Conservation (phyloP, 805 yeast species). For the Teunomyces panamensis region DNA sequence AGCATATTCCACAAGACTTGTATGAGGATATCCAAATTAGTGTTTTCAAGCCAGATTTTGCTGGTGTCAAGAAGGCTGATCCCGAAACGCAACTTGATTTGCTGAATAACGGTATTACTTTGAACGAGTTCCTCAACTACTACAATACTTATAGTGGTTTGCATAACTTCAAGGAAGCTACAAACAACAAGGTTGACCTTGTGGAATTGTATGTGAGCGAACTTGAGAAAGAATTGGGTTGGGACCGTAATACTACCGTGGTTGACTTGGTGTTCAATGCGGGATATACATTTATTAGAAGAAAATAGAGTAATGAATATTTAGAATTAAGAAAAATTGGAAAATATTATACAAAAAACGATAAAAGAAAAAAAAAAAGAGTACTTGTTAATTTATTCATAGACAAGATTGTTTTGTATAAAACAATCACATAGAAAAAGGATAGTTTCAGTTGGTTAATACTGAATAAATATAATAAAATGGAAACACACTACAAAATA, state of each 20-base stretch:
- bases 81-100: constrained; percentile 24
- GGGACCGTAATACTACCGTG: constrained; percentile 41
- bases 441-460: no score
- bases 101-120: constrained; percentile 32
- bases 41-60: constrained; percentile 20
- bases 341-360: not conserved
- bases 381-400: no score
- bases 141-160: constrained; percentile 70
- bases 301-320: constrained; percentile 10
- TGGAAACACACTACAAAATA: no score
- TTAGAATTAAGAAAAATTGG: not conserved
- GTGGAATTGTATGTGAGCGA: constrained; percentile 31
- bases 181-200: constrained; percentile 31
- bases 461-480: no score
- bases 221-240: constrained; percentile 41
- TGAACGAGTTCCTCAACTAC: constrained; percentile 51
- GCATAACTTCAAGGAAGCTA: constrained; percentile 50
- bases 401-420: no score
- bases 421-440: no score
- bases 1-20: constrained; percentile 37
- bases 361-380: not conserved
- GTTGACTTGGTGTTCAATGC: constrained; percentile 49
- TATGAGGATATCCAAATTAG: constrained; percentile 39
- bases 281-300: constrained; percentile 48
- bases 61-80: constrained; percentile 12